Base-by-base conservation (phyloP, 2,329 filamentous ascomycete species). In the Neopestalotiopsis rosae region DNA sequence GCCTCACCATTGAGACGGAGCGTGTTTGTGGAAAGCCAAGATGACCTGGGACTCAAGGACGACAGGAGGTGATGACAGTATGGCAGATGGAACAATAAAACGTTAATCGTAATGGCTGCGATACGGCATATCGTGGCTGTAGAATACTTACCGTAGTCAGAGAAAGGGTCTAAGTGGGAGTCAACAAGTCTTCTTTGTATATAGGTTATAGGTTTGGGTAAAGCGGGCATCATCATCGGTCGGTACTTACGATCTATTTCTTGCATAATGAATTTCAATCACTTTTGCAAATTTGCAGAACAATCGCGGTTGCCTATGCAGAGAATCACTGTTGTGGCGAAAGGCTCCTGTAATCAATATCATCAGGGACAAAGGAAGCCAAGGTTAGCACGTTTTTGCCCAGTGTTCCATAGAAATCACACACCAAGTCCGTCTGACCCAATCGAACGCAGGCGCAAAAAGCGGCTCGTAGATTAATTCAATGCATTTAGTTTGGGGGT, bases 1-100 rank as follows among this genome's bases (percentile, higher is more conserved):
- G 14, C 67, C 42, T 42, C 65, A 9, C 61, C 67, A n/a, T 69
- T 69, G 28, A 77, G 82, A 65, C 80, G 76, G 75, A 84, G 82
- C 34, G 78, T 82, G 52, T 84, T 85, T 57, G 74, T 76, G 6
- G 83, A 84, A 72, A 79, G 78, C n/a, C 76, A 77, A 34, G 81
- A 83, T 56, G 82, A 85, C 72, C 77, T 81, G 74, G 77, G 74
- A 10, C 74, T 68, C 2, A 32, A 49, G 20, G 52, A 24, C 20
- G 42, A 24, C 13, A 66, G 32, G 63, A 20, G 63, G 63, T 66
- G 63, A 66, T 57, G 63, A 38, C 17, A 24, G 12, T 24, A 7
- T 38, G 28, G 45, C 24, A 34, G 12, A 12, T 56, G 30, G 34
- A 20, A 14, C 13, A 38, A 66, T 30, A 38, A 7, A 32, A 28